Evolutionary conservation across 2,329 filamentous ascomycete genomes (phyloP), one percentile per base, ranked within the genome.

Genomic region (Calonectria pauciramosa): DNA sequence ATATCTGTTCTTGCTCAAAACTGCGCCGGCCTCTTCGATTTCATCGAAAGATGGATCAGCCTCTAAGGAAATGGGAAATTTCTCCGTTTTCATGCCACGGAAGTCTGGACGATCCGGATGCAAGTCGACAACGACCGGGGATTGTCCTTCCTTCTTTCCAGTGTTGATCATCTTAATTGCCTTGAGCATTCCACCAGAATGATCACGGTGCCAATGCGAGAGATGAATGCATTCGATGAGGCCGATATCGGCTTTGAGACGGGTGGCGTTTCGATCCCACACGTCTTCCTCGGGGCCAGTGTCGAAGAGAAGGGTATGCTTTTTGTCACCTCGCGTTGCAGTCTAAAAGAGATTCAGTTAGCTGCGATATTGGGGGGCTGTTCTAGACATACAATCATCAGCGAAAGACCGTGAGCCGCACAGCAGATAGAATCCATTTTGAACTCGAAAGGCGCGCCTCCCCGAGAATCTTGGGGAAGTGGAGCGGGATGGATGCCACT

Each of bases 201-300:
- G 88, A 75, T 91, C 88, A 49, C 89, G 85, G 81, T 91, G 88
- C 89, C 89, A 90, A 77, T 90, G 87, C 7, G 88, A 89, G 30
- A 91, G 81, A 63, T 89, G 85, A 26, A 90, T 85, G 18, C 86
- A 72, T 75, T 90, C 89, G 30, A 91, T 79, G 2, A 65, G 30
- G 34, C 38, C 64, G 28, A 52, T 11, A 18, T 36, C 26, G 10
- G 73, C 36, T 1, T 10, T 38, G 20, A 66, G 41, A 14, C 89
- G 84, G 6, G 81, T 85, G 5, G 83, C 86, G 75, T 91, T 91
- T n/a, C 84, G 82, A 76, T 88, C 86, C 86, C 88, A 91, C 4
- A 85, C 82, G 10, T 86, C 85, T 54, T 87, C 89, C 78, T 90
- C 89, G 0, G 90, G 90, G 0, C 89, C 90, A 1, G 87, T 85